Conservation (phyloP, 2,329 filamentous ascomycete species). For the Pseudogymnoascus sp. region DNA sequence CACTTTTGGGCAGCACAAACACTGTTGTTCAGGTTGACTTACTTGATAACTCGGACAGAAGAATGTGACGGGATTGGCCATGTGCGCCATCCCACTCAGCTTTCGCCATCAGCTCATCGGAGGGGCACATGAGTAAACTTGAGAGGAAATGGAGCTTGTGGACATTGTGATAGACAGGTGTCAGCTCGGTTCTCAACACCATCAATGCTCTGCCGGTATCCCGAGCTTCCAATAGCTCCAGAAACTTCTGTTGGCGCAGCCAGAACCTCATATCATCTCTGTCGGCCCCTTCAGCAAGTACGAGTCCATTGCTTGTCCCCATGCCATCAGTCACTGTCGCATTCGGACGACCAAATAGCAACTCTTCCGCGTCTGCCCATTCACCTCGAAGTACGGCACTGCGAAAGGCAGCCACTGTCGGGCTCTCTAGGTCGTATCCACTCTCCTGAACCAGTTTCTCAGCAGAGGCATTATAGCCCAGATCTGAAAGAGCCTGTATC, state of each 20-base stretch:
- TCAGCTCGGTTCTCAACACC: constrained; percentile 82
- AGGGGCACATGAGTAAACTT: constrained; percentile 80
- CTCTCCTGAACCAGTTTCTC: constrained; percentile 70
- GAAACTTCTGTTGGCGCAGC: constrained; percentile 87
- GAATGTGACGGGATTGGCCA: constrained; percentile 63
- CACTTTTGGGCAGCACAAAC: not conserved
- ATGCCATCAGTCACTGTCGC: constrained; percentile 20
- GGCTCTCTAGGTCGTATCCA: constrained; percentile 79
- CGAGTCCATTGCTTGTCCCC: constrained; percentile 38
- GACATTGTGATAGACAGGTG: constrained; percentile 74
- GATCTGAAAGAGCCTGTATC: constrained; percentile 81
- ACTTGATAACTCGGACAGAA: constrained; percentile 83
- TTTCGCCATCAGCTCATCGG: constrained; percentile 68
- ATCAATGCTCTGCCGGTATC: constrained; percentile 67
- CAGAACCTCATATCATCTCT: constrained; percentile 76
- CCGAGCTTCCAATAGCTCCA: constrained; percentile 76
- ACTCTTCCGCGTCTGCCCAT: constrained; percentile 77
- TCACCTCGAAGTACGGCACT: constrained; percentile 70
- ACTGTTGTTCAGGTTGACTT: constrained; percentile 29
- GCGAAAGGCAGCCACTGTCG: constrained; percentile 79
- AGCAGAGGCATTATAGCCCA: constrained; percentile 78
- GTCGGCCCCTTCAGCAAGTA: constrained; percentile 69
- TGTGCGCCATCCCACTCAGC: constrained; percentile 79
- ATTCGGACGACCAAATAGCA: constrained; percentile 53
- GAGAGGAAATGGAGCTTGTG: constrained; percentile 74